Base-by-base conservation (phyloP, 306 rosid species). In the Ochetophila trinervis region DNA sequence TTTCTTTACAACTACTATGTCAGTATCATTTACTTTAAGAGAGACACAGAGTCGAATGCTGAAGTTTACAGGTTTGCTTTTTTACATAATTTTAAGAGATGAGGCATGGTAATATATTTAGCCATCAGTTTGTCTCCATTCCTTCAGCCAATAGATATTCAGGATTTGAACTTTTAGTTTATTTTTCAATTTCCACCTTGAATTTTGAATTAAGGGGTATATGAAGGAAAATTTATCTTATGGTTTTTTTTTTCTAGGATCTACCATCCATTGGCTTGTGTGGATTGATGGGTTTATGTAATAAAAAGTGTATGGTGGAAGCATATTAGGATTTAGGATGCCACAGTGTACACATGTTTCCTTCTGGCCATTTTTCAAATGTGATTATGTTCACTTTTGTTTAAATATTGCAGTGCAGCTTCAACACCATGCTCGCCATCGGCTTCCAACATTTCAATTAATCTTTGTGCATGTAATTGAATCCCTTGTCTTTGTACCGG, bases 31-130 rank as follows among this genome's bases (percentile, higher is more conserved):
- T 71, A 94, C 99, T 49, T 83, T 94, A 79, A 87, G 99, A 75
- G 99, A 94, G 85, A 94, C 99, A 61, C 99, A 94, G 81, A 90
- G 96, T 55, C 95, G 99, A 52, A 94, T 94, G 99, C 93, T 94
- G 88, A 94, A 90, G 80, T 94, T 94, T 76, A 94, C 99, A 49
- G 97, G 99, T 93, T 63, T 64, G 82, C 50, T 66, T 67, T 65
- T 62, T 60, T 42, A 55, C 37, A 34, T 66, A 8, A 27, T 27
- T 18, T 5, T 44, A 62, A 53, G 18, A 37, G 40, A 66, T 37
- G 32, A 55, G 24, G 27, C 27, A 37, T 34, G 48, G 40, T 17
- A 5, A 22, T 60, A n/a, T 32, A 16, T 13, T 4, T 53, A 21
- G 32, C 36, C 40, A 45, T 47, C 8, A 40, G 18, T n/a, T 11